These are phyloP conservation scores for Bipolaris bicolor DNA, from an alignment of 2,329 filamentous ascomycete species.

Conservation along the genomic window DNA sequence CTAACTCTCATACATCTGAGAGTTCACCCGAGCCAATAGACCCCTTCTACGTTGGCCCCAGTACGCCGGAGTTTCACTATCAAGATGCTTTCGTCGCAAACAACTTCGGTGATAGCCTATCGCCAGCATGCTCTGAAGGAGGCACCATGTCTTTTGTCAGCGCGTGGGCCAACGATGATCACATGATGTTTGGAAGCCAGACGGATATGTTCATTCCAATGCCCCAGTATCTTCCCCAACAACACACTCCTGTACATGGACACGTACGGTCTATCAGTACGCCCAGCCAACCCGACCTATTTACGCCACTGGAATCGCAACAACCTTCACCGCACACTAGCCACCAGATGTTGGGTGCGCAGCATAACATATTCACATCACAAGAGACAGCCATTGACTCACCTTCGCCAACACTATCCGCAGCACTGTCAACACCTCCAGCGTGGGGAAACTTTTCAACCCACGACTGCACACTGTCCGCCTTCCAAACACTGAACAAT, in stretches of 20 bases:
- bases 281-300: constrained; percentile 44
- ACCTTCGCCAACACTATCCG: constrained; percentile 32
- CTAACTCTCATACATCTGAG: constrained; percentile 37
- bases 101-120: constrained; percentile 41
- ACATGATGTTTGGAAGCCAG: constrained; percentile 37
- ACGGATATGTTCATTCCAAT: constrained; percentile 37
- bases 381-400: constrained; percentile 34
- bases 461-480: constrained; percentile 47
- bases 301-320: constrained; percentile 31
- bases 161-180: constrained; percentile 43
- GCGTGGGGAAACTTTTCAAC: constrained; percentile 27
- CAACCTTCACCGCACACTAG: constrained; percentile 33
- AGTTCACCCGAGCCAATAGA: constrained; percentile 47
- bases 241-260: constrained; percentile 27
- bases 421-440: constrained; percentile 41
- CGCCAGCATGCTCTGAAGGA: constrained; percentile 42
- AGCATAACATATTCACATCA: constrained; percentile 28
- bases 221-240: constrained; percentile 31
- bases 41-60: constrained; percentile 43
- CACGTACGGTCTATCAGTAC: constrained; percentile 39
- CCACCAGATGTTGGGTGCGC: constrained; percentile 34
- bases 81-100: constrained; percentile 40
- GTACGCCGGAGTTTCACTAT: constrained; percentile 45
- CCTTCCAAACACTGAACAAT: constrained; percentile 45
- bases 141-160: constrained; percentile 30